Base-by-base conservation (phyloP, 192 early-diverging fungal genomes). In the Coemansia sp. region DNA sequence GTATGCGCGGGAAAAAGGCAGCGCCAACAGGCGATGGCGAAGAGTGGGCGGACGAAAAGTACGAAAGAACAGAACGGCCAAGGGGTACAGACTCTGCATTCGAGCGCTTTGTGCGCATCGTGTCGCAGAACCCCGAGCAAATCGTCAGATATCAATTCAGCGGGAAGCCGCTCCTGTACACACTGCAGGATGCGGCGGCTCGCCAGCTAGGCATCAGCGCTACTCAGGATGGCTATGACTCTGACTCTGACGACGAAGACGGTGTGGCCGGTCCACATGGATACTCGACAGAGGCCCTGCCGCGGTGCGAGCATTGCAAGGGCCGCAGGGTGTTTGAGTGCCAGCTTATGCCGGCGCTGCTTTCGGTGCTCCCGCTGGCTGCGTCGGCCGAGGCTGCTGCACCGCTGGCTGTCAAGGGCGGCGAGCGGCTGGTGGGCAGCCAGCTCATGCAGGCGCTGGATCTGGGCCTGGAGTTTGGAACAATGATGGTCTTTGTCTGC, bases 391-490 rank as follows among this genome's bases (percentile, higher is more conserved):
- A 50, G 43, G 22, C 30, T 32, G n/a, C n/a, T 32, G 30, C 6
- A 32, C 30, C 13, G 17, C 9, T 43, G 32, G 11, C 24, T 25
- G 24, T 6, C 19, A 36, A 26, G 46, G 30, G 22, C 32, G 52
- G 18, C 29, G 39, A 27, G 39, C 55, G 41, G 22, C 46, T 66
- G 24, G 52, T 53, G 3, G 74, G 62, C 32, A 27, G 43, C 20
- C 53, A 49, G 39, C 73, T 35, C 57, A 42, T 39, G 70, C 78
- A 34, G 41, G 70, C 45, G 58, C 37, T 83, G 58, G 81, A 88
- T 56, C 62, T 80, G 27, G 93, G 93, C 2, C 82, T 93, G 80
- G 94, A 97, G 50, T 94, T 87, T 77, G 94, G 94, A 15, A 93
- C 94, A 0, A 63, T 93, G 18, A 50, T 96, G 60, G 75, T 90